Evolutionary conservation across 805 yeast genomes (phyloP), one percentile per base, ranked within the genome.

Genomic region (Naumovozyma castellii): DNA sequence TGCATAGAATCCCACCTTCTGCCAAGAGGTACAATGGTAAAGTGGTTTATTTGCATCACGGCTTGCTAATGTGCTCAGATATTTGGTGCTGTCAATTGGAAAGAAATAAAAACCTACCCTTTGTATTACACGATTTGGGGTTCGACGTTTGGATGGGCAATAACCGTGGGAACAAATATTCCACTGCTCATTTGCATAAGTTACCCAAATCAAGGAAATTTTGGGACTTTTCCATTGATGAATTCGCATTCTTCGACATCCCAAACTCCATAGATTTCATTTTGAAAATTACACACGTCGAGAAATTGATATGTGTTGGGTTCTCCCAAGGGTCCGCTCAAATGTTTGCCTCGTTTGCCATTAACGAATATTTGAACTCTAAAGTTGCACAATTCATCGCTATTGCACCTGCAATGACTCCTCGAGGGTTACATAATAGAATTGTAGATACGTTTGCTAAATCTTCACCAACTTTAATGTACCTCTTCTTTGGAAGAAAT

Each of bases 131-230:
- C 44, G 86, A 87, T 42, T 57, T 77, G 35, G 97, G 97, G 1
- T 90, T 76, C 59, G 98, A 90, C 56, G 97, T 90, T 4, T 90
- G 94, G 90, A 66, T 90, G 46, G 97, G 97, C 1, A 86, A 85
- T 59, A 86, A 85, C 54, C 70, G 95, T 42, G 95, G 95, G 9
- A 92, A 90, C 64, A 92, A 90, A 64, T 90, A 90, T 64, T 81
- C 94, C 3, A 78, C 80, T 43, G 87, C 87, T 50, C 95, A 90
- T 60, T 43, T 70, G 13, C 45, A 56, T n/a, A 56, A 65, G 29
- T 58, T 57, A 33, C 69, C 78, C 13, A 60, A 56, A 19, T 62
- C 67, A 1, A 42, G 37, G 3, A 51, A 48, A 57, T 90, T 86
- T 59, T 88, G 97, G 97, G 78, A 87, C 61, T 88, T 86, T 55